phyloP scores from a whole-genome alignment of 768 basidiomycete genomes.

The Pleurotus eryngii region DNA sequence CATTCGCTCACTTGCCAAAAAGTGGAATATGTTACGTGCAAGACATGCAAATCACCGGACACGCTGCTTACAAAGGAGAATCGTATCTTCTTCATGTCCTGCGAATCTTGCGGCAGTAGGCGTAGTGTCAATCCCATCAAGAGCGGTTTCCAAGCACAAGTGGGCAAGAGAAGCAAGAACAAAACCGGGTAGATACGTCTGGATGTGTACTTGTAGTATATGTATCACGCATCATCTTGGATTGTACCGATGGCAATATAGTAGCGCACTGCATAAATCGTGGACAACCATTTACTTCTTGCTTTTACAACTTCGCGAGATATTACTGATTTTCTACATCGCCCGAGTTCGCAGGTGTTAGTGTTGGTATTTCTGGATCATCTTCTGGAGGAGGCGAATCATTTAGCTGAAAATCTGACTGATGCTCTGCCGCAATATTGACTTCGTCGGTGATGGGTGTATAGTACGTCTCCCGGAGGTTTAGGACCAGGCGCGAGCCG shows the following conservation, averaged over 20 bases:
- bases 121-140: conserved; percentile 96
- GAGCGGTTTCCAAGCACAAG: conserved; percentile 97
- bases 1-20: background rate
- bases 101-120: conserved; percentile 86
- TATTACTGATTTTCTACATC: background rate
- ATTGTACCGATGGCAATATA: background rate
- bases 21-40: conserved; percentile 99
- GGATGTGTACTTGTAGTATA: conserved; percentile 7
- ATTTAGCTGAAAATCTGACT: background rate
- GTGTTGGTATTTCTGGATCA: no score
- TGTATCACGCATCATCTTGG: conserved; percentile 6
- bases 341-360: background rate
- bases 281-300: conserved; percentile 1
- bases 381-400: background rate
- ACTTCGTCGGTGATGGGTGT: conserved; percentile 17
- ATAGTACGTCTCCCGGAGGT: conserved; percentile 21
- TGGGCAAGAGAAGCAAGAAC: conserved; percentile 83
- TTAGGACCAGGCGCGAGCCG: conserved; percentile 19
- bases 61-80: conserved; percentile 97
- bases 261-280: background rate
- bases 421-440: background rate
- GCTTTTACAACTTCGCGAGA: background rate
- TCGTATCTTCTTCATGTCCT: conserved; percentile 97
- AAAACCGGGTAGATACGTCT: conserved; percentile 51
- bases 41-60: conserved; percentile 98